Conservation (phyloP, 805 yeast genomes). For the Maudiozyma bulderi region DNA sequence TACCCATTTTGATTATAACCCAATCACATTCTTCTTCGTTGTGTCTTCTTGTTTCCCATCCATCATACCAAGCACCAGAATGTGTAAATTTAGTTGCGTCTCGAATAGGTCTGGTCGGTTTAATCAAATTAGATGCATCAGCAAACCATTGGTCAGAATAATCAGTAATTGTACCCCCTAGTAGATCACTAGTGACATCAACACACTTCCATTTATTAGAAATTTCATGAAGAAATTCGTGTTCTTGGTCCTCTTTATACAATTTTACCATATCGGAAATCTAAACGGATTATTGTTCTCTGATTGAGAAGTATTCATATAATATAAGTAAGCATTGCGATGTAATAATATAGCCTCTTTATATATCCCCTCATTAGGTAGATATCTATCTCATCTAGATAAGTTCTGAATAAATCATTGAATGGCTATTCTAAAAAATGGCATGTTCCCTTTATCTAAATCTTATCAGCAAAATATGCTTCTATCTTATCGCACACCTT, state of each 20-base stretch:
- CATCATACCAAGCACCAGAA: slow-evolving; percentile 96
- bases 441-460: no score
- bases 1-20: slow-evolving; percentile 79
- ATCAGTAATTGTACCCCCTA: slow-evolving; percentile 66
- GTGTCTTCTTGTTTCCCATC: slow-evolving; percentile 97
- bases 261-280: background rate
- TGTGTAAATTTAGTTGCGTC: slow-evolving; percentile 71
- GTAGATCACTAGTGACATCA: slow-evolving; percentile 75
- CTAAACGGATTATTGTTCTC: no score
- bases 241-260: background rate
- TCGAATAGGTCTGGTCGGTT: slow-evolving; percentile 70
- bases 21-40: slow-evolving; percentile 78
- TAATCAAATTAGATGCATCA: slow-evolving; percentile 75
- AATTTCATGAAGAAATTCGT: slow-evolving; percentile 7
- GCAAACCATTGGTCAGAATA: slow-evolving; percentile 94
- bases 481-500: no score
- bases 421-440: no score
- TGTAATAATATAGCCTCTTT: no score
- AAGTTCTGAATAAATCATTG: no score
- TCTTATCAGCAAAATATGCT: no score
- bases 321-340: no score
- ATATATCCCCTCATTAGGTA: no score
- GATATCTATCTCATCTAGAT: no score
- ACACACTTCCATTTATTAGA: slow-evolving; percentile 13
- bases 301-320: no score